Percentiles rank a stretch among this genome's conserved stretches.
Conservation (phyloP, 495 filamentous ascomycete species). For the Cercophora scortea region DNA sequence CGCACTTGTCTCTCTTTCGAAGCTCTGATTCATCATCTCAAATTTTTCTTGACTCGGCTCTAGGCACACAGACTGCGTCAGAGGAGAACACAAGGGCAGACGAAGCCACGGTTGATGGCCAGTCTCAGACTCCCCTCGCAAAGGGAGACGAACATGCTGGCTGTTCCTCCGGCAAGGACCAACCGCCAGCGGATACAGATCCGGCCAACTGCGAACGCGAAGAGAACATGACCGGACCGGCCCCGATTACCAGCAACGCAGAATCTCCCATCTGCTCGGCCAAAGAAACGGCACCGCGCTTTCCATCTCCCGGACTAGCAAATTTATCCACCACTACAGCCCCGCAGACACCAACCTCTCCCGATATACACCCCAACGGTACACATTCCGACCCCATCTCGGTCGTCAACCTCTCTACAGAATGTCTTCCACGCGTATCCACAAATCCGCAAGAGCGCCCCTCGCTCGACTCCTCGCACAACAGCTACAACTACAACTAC, state of each 20-base stretch:
- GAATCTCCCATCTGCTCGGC: neutral
- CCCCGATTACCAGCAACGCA: no score
- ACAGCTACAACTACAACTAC: neutral
- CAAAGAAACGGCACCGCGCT: neutral
- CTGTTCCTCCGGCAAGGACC: neutral
- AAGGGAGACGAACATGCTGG: neutral
- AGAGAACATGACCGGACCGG: no score
- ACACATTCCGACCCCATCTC: neutral
- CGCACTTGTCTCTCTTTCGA: conserved; percentile 1
- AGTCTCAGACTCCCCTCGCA: neutral
- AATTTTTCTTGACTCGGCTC: neutral
- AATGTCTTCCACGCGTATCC: conserved; percentile 12
- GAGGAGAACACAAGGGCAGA: neutral
- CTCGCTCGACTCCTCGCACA: neutral
- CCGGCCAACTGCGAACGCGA: no score
- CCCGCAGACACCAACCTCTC: neutral
- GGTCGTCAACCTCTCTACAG: conserved; percentile 8
- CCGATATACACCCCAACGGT: neutral
- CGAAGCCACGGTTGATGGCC: neutral
- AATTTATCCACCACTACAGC: neutral
- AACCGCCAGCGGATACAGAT: no score
- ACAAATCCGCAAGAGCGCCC: conserved; percentile 1
- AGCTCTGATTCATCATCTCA: neutral
- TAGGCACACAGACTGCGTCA: neutral
- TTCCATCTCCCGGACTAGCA: neutral